These are phyloP conservation scores for Aphanomyces invadans DNA, from an alignment of 352 stramenopile genomes.

Conservation along the genomic window DNA sequence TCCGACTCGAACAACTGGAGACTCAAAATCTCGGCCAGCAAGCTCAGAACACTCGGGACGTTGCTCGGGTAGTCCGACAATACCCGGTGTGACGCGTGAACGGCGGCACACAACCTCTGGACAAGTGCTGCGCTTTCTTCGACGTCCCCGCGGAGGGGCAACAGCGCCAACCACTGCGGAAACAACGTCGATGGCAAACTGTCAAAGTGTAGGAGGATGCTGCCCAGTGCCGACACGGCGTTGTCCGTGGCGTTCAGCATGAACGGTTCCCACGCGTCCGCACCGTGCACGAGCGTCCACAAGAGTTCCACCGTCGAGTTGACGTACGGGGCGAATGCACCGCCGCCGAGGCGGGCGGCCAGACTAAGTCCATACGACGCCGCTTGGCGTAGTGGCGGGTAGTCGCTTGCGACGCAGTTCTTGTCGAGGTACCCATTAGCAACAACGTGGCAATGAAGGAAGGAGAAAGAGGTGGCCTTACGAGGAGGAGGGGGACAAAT, in stretches of 20 bases:
- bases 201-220: constrained; percentile 7
- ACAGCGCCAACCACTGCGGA: constrained; percentile 57
- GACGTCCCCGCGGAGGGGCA: constrained; percentile 63
- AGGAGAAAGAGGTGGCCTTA: constrained; percentile 17
- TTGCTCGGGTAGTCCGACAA: constrained; percentile 43
- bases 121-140: constrained; percentile 66
- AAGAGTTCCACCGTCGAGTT: constrained; percentile 46
- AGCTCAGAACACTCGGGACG: constrained; percentile 42
- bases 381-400: constrained; percentile 56
- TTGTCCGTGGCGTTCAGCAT: constrained; percentile 77
- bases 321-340: constrained; percentile 46
- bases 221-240: constrained; percentile 43
- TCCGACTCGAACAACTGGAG: constrained; percentile 37
- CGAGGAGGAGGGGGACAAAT: constrained; percentile 60
- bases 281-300: constrained; percentile 45
- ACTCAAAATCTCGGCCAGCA: constrained; percentile 48
- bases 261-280: constrained; percentile 38
- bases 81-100: constrained; percentile 54
- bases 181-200: constrained; percentile 43
- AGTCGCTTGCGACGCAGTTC: constrained; percentile 22
- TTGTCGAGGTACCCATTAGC: too few species aligned
- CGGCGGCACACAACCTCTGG: constrained; percentile 53
- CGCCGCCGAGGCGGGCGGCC: constrained; percentile 45
- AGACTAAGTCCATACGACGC: constrained; percentile 69
- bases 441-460: too few species aligned